These are phyloP conservation scores for Beauveria brongniartii DNA, from an alignment of 2,329 filamentous ascomycete genomes.

Conservation along the genomic window DNA sequence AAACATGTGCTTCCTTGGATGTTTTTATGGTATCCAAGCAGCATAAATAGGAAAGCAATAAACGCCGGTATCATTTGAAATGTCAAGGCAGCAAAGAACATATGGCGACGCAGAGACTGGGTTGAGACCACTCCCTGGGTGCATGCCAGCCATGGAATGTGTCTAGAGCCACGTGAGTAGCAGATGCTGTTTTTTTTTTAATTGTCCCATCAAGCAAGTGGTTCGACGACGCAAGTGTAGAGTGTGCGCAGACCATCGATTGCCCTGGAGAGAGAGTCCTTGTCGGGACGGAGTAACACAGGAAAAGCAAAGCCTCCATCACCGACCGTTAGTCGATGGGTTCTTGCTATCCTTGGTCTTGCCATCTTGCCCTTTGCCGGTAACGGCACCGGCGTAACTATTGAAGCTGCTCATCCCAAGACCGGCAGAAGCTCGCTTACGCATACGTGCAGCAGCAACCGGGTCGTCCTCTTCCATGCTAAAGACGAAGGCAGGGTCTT, in stretches of 20 bases:
- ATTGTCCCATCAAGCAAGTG: neutral
- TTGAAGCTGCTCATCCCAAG: constrained; percentile 30
- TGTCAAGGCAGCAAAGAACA: neutral
- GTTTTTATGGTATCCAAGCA: neutral
- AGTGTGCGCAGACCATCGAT: neutral
- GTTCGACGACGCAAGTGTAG: neutral
- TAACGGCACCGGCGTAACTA: constrained; percentile 33
- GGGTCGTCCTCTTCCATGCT: constrained; percentile 56
- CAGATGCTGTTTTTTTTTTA: neutral
- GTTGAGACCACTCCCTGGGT: neutral
- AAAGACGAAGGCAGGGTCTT: constrained; percentile 56
- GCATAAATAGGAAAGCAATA: neutral
- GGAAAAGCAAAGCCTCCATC: neutral
- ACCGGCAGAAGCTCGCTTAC: constrained; percentile 42
- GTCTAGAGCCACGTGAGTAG: neutral
- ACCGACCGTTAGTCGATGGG: constrained; percentile 22
- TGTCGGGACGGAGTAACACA: neutral
- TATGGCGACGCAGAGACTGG: neutral
- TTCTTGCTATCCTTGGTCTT: constrained; percentile 23
- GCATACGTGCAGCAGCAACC: constrained; percentile 33
- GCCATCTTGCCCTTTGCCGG: constrained; percentile 20
- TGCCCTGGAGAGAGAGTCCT: neutral
- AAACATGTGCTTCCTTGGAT: neutral
- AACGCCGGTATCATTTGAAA: neutral
- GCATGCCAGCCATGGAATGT: neutral